Conservation (phyloP, 768 basidiomycete genomes). For the Hydnum rufescens region DNA sequence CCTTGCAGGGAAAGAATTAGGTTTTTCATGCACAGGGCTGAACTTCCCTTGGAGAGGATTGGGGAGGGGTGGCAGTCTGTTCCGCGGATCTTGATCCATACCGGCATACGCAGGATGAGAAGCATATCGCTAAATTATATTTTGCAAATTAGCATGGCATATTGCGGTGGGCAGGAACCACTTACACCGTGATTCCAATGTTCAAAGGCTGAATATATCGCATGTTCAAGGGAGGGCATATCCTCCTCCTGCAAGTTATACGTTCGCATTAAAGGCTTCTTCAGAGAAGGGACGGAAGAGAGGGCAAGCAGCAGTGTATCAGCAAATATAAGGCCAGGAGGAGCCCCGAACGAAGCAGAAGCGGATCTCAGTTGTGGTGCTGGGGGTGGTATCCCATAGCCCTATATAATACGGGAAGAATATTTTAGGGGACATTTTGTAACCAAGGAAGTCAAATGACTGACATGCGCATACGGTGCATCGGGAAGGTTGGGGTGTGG, state of each 20-base stretch:
- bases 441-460: not conserved
- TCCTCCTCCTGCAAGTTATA: constrained; percentile 64
- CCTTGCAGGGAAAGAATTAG: too few relatives aligned
- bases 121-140: too few relatives aligned
- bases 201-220: constrained; percentile 72
- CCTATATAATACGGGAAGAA: constrained; percentile 3
- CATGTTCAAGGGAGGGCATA: constrained; percentile 52
- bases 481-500: constrained; percentile 13
- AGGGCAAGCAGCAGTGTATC: constrained; percentile 59
- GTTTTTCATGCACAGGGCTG: too few relatives aligned
- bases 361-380: too few relatives aligned
- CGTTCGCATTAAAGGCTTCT: constrained; percentile 51
- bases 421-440: not conserved
- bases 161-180: too few relatives aligned
- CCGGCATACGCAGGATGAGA: too few relatives aligned
- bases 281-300: constrained; percentile 51
- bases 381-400: too few relatives aligned
- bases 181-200: constrained; percentile 67
- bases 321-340: constrained; percentile 61
- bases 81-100: too few relatives aligned
- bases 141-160: too few relatives aligned
- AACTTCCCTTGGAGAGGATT: too few relatives aligned
- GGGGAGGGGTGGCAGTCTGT: too few relatives aligned
- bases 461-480: constrained; percentile 1
- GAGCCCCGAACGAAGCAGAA: constrained; percentile 18